Conservation (phyloP, 1,284 basidiomycete genomes). For the Rhodotorula mucilaginosa region DNA sequence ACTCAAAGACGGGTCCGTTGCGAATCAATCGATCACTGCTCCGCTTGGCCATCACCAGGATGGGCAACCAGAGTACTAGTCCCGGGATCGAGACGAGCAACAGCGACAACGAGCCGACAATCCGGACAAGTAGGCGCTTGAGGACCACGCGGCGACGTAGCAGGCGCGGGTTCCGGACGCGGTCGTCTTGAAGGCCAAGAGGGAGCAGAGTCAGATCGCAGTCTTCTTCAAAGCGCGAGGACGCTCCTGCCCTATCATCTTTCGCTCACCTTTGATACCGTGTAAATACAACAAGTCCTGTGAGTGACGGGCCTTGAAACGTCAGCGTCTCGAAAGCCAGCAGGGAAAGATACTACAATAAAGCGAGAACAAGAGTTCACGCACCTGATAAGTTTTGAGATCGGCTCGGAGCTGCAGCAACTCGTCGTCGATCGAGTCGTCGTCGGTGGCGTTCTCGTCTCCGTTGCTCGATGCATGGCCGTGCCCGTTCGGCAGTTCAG, state of each 20-base stretch:
- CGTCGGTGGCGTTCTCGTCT: background rate
- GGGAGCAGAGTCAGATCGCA: background rate
- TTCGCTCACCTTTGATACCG: slow-evolving; percentile 58
- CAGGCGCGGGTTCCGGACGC: slow-evolving; percentile 59
- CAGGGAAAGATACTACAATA: no score
- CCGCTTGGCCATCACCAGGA: slow-evolving; percentile 66
- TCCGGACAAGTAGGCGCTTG: slow-evolving; percentile 63
- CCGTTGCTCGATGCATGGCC: background rate
- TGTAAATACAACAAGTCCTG: slow-evolving; percentile 59
- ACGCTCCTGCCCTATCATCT: no score
- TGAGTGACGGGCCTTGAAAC: no score
- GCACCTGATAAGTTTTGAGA: slow-evolving; percentile 65
- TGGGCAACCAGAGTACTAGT: slow-evolving; percentile 71
- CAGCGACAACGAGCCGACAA: slow-evolving; percentile 64
- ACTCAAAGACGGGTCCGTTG: slow-evolving; percentile 40
- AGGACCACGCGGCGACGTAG: slow-evolving; percentile 60
- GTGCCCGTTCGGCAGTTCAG: background rate
- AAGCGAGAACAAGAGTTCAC: background rate
- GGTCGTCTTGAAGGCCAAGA: slow-evolving; percentile 58
- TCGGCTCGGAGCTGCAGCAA: slow-evolving; percentile 57
- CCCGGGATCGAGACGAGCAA: slow-evolving; percentile 72
- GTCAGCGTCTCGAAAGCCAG: no score
- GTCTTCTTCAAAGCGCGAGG: background rate
- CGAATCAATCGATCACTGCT: slow-evolving; percentile 52
- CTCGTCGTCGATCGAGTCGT: slow-evolving; percentile 10